Base-by-base conservation (phyloP, 805 yeast species). In the Sugiyamaella chiloensis region DNA sequence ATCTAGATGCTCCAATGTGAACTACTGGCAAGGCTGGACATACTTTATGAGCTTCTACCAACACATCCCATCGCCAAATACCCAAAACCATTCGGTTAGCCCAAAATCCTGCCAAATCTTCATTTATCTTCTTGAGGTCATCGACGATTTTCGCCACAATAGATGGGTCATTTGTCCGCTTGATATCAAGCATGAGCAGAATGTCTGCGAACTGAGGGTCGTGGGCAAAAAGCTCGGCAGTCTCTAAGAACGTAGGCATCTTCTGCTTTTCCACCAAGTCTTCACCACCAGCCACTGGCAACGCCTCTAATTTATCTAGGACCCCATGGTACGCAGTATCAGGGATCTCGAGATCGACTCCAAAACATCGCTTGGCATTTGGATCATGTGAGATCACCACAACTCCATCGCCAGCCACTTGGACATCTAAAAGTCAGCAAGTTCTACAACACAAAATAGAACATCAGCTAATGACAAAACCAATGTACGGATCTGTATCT, bases 341-440 rank as follows among this genome's bases (percentile, higher is more conserved):
- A 9, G 64, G 61, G 48, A 79, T 73, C 5, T 57, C 58, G 36
- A 60, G 48, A 31, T 72, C 60, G 31, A 61, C 58, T 44, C 73
- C 66, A 65, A 76, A 80, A 30, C 72, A 68, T 45, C 85, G 69
- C 4, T 72, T 74, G 0, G 83, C 71, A 41, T 60, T 63, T 3
- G 72, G 64, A 50, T 80, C 85, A 54, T 80, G 85, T 52, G 75
- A 74, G 42, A 80, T 66, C 16, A 80, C 78, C 2, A 79, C 72
- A 3, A 67, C 67, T n/a, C 77, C 77, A 56, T 80, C 85, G 2
- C 59, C 55, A 0, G 81, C 67, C 51, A 78, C 67, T 56, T 79
- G 84, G 24, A 80, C 62, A 56, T 80, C 85, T 34, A 34, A 14
- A n/a, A 19, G 14, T 16, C 14, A 21, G 12, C 21, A 14, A 19